Percentiles rank a stretch among this genome's conserved stretches.
Evolutionary conservation across 495 filamentous ascomycete genomes (phyloP).

Genomic region (Tuber aestivum): DNA sequence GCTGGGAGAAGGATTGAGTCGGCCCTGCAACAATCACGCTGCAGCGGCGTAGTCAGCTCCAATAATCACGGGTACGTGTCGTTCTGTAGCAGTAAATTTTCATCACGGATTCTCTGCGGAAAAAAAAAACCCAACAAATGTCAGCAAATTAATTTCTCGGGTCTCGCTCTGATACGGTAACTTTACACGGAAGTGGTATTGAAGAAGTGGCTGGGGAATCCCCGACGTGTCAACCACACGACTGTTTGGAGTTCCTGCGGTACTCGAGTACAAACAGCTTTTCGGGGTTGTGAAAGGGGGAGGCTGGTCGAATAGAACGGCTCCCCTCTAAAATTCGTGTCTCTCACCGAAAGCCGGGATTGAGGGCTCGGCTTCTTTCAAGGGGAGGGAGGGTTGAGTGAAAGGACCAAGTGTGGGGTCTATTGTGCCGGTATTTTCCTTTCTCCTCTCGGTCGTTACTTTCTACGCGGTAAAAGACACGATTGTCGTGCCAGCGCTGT

Average conservation of each 20-base stretch:
- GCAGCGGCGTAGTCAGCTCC: background rate
- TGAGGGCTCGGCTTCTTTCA: background rate
- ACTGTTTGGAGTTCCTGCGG: background rate
- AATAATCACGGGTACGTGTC: background rate
- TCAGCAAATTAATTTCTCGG: background rate
- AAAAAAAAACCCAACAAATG: background rate
- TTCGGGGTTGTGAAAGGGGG: background rate
- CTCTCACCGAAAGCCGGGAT: background rate
- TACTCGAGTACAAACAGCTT: background rate
- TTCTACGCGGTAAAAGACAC: background rate
- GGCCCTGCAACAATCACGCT: background rate
- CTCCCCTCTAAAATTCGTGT: background rate
- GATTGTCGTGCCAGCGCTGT: background rate
- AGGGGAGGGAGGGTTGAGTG: background rate
- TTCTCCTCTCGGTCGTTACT: background rate
- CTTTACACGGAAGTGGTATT: background rate
- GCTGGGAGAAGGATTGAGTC: background rate
- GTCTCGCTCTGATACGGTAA: background rate
- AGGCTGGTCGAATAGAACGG: constrained; percentile 2
- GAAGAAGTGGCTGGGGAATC: background rate
- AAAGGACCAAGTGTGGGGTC: background rate
- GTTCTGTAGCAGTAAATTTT: background rate
- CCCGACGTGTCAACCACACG: background rate
- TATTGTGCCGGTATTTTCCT: background rate
- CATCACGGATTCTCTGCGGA: background rate